These are phyloP conservation scores for Corrigiola litoralis DNA, from an alignment of 179 eudicot species.

Conservation along the genomic window DNA sequence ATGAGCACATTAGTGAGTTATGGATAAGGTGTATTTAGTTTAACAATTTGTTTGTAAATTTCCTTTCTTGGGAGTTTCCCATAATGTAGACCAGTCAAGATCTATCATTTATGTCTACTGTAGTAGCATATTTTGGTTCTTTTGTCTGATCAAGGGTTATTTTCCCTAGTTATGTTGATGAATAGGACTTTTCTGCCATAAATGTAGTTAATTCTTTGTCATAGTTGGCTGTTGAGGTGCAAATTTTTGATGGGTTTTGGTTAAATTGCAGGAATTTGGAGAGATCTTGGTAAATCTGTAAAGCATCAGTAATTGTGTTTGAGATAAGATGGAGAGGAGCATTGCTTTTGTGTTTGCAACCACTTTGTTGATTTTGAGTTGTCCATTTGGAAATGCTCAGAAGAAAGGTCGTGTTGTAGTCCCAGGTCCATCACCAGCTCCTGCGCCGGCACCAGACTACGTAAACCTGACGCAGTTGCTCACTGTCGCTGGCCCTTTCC, in stretches of 20 bases:
- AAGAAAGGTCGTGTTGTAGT: slow-evolving; percentile 22
- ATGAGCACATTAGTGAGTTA: background rate
- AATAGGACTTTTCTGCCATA: background rate
- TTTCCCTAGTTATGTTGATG: background rate
- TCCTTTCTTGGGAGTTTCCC: background rate
- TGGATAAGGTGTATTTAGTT: background rate
- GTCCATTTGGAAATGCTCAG: slow-evolving; percentile 36
- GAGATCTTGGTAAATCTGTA: background rate
- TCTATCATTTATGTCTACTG: slow-evolving; percentile 9
- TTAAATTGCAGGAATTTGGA: slow-evolving; percentile 35
- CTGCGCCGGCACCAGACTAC: slow-evolving; percentile 59
- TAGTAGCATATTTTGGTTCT: background rate
- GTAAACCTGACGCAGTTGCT: slow-evolving; percentile 78
- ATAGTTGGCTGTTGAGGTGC: background rate
- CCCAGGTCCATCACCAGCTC: slow-evolving; percentile 58
- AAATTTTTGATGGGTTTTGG: slow-evolving; percentile 20
- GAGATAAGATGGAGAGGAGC: slow-evolving; percentile 26
- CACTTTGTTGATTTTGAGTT: slow-evolving; percentile 34
- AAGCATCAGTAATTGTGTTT: background rate
- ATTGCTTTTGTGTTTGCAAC: slow-evolving; percentile 24
- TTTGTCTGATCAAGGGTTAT: background rate
- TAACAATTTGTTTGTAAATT: no score
- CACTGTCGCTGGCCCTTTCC: slow-evolving; percentile 79
- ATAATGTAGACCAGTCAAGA: slow-evolving; percentile 8
- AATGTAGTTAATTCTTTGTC: background rate